These are phyloP conservation scores for Volvox carteri DNA, from an alignment of 163 green algal genomes.

Conservation along the genomic window DNA sequence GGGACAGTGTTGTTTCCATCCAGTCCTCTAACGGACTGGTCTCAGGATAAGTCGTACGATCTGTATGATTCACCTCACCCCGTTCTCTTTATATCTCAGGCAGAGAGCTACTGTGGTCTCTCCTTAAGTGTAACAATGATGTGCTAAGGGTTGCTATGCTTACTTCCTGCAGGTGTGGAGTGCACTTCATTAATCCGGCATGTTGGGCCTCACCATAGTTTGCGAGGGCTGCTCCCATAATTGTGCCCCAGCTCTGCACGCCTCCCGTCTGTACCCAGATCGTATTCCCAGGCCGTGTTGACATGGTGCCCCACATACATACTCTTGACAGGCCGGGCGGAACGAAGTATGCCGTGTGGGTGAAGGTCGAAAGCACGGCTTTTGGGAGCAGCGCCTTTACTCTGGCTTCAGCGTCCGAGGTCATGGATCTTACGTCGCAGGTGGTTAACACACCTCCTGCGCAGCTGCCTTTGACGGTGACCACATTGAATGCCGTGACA, in stretches of 20 bases:
- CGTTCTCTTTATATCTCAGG: too few relatives aligned
- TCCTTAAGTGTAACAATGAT: too few relatives aligned
- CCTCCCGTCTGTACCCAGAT: conserved; percentile 33
- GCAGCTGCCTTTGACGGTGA: not conserved
- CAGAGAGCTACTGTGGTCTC: too few relatives aligned
- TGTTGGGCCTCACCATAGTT: conserved; percentile 16
- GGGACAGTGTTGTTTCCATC: too few relatives aligned
- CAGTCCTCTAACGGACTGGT: too few relatives aligned
- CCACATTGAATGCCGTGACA: not conserved
- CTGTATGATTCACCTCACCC: too few relatives aligned
- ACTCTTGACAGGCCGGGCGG: not conserved
- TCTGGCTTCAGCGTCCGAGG: not conserved
- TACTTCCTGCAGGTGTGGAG: too few relatives aligned
- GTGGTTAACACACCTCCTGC: not conserved
- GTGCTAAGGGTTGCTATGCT: too few relatives aligned
- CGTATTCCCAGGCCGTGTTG: conserved; percentile 29
- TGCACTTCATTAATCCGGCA: too few relatives aligned
- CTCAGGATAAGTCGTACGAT: too few relatives aligned
- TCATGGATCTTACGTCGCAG: not conserved
- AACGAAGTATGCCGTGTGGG: not conserved
- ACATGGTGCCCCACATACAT: not conserved
- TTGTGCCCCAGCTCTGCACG: not conserved
- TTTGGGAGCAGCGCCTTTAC: not conserved
- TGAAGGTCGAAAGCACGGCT: not conserved
- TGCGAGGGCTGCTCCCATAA: not conserved